Percentiles rank a stretch among this genome's conserved stretches.
Conservation (phyloP, 805 yeast genomes). For the Wickerhamomyces strasburgensis region DNA sequence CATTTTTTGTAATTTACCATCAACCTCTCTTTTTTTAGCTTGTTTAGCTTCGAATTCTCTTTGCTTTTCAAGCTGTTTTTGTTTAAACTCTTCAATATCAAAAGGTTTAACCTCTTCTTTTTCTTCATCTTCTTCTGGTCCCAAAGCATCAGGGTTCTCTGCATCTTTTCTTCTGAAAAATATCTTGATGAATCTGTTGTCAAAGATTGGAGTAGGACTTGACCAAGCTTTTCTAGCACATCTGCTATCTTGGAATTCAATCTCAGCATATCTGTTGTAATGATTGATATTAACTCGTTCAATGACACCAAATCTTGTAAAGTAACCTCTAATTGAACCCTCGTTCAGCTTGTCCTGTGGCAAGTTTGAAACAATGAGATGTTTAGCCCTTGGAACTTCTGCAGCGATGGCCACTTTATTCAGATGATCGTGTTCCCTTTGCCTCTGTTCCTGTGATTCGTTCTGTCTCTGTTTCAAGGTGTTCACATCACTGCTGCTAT, state of each 20-base stretch:
- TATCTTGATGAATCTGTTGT: constrained; percentile 44
- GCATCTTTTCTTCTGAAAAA: constrained; percentile 30
- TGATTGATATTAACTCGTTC: constrained; percentile 25
- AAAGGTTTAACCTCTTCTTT: constrained; percentile 12
- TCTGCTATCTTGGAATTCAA: constrained; percentile 33
- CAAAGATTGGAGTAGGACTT: constrained; percentile 40
- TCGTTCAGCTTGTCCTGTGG: constrained; percentile 39
- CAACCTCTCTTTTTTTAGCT: constrained; percentile 29
- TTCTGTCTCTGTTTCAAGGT: too few species aligned
- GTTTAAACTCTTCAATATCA: constrained; percentile 34
- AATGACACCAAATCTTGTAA: constrained; percentile 38
- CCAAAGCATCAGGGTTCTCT: not conserved
- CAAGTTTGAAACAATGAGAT: constrained; percentile 36
- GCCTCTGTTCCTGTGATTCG: constrained; percentile 1
- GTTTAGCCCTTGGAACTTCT: constrained; percentile 12
- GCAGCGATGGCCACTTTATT: constrained; percentile 3
- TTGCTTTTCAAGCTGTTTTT: constrained; percentile 36
- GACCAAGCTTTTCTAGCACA: constrained; percentile 39
- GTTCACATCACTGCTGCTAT: too few species aligned
- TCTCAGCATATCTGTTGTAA: constrained; percentile 29
- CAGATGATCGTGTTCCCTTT: constrained; percentile 9
- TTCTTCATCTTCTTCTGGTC: not conserved
- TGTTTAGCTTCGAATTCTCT: constrained; percentile 35
- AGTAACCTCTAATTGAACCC: constrained; percentile 28
- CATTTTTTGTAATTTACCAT: constrained; percentile 28